Base-by-base conservation (phyloP, 768 basidiomycete species). In the Phaeotremella fagi region DNA sequence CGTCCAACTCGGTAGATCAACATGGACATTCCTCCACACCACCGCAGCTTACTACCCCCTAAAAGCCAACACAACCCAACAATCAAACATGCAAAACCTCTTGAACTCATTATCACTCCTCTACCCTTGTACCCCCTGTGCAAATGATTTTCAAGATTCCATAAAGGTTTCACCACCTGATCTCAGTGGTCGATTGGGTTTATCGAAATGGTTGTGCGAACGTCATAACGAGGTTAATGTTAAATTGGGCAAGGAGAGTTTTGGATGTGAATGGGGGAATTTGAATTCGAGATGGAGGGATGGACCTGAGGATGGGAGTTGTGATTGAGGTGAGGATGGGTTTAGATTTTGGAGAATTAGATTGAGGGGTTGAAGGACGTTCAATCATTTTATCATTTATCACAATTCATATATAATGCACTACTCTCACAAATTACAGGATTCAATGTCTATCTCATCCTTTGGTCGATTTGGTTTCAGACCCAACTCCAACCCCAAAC, bases 1-100 rank as follows among this genome's bases (percentile, higher is more conserved):
- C 41, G 89, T 91, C 68, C 80, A 83, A 54, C 84, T 98, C 45
- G 94, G 94, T 1, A 83, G 84, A 45, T 86, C 92, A 41, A 94
- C 94, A 1, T 97, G 94, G 94, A 86, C 90, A 15, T 98, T 98
- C 80, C 79, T 98, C 27, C 94, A 97, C 68, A 85, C 90, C 7
- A 86, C 94, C 4, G 92, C 91, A 0, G 90, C 94, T 20, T 95
- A 97, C 75, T 98, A 91, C 76, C 91, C 94, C 24, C 82, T 85
- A n/a, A 75, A 77, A 15, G 89, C 94, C 0, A 82, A 85, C 0
- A 79, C 83, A 1, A 76, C 77, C 4, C 89, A 94, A 63, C 85
- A 87, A 52, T 80, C 82, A 25, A 84, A 87, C 60, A 97, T 97
- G 91, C 77, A 88, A 28, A 79, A 80, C 63, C 79, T 98, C 23